Evolutionary conservation across 495 filamentous ascomycete species (phyloP).

Genomic region (Mytilinidion resinicola): DNA sequence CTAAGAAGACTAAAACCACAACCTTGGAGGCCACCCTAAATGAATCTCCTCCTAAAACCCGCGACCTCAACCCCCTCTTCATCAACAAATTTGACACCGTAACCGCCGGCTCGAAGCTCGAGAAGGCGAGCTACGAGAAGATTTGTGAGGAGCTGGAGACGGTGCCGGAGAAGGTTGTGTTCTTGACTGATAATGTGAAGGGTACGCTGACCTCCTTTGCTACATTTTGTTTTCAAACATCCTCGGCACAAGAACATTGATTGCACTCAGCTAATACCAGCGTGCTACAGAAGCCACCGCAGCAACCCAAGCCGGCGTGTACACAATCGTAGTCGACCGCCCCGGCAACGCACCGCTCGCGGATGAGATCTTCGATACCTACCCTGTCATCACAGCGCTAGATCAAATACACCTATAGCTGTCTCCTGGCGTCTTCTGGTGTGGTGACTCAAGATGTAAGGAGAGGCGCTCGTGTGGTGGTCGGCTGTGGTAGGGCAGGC

Average conservation of each 20-base stretch:
- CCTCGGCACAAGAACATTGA: no score
- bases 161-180: slow-evolving; percentile 47
- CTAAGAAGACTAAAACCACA: slow-evolving; percentile 34
- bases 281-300: slow-evolving; percentile 56
- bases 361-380: slow-evolving; percentile 37
- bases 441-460: no score
- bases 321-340: slow-evolving; percentile 53
- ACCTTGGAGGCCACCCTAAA: no score
- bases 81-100: slow-evolving; percentile 60
- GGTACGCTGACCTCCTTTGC: slow-evolving; percentile 21
- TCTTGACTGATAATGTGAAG: slow-evolving; percentile 64
- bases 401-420: no score
- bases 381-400: slow-evolving; percentile 24
- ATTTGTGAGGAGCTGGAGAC: slow-evolving; percentile 45
- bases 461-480: no score
- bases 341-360: slow-evolving; percentile 56
- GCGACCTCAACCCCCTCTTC: slow-evolving; percentile 50
- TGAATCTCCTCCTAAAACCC: slow-evolving; percentile 29
- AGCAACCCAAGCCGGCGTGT: slow-evolving; percentile 57
- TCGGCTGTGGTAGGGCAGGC: no score
- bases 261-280: neutral
- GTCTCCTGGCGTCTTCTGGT: no score
- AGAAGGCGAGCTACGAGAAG: slow-evolving; percentile 52
- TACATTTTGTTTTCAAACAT: no score
- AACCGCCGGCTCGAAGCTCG: slow-evolving; percentile 63